These are phyloP conservation scores for Lotmaria passim DNA, from an alignment of 208 protist genomes.

Conservation along the genomic window DNA sequence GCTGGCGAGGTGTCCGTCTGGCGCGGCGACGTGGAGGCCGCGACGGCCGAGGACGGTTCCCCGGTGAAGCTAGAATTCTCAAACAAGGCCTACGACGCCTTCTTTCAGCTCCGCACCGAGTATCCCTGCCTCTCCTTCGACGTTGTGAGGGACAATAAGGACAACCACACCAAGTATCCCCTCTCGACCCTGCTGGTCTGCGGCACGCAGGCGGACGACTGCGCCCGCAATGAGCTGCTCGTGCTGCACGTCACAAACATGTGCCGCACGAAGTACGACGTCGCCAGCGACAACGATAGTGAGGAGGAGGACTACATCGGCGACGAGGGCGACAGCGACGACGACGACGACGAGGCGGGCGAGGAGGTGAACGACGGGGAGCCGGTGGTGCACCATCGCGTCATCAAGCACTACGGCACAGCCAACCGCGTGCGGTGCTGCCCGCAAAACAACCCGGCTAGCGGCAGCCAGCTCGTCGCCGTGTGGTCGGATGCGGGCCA, in stretches of 20 bases:
- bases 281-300: conserved; percentile 89
- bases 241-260: conserved; percentile 94
- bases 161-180: conserved; percentile 88
- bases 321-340: conserved; percentile 68
- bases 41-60: conserved; percentile 21
- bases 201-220: conserved; percentile 95
- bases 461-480: conserved; percentile 82
- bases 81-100: conserved; percentile 91
- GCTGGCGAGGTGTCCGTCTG: conserved; percentile 39
- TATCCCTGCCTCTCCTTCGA: conserved; percentile 92
- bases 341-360: conserved; percentile 77
- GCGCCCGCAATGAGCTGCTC: conserved; percentile 93
- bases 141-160: conserved; percentile 67
- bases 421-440: conserved; percentile 93
- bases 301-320: conserved; percentile 86
- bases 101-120: conserved; percentile 90
- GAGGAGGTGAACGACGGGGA: conserved; percentile 89
- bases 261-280: conserved; percentile 93
- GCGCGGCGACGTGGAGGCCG: conserved; percentile 35
- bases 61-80: conserved; percentile 69
- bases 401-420: conserved; percentile 84
- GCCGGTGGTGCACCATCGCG: conserved; percentile 84
- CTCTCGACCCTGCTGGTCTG: conserved; percentile 93
- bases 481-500: conserved; percentile 95
- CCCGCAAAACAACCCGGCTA: conserved; percentile 69